Evolutionary conservation across 2,329 filamentous ascomycete species (phyloP).

Genomic region (Ophiostoma montium): DNA sequence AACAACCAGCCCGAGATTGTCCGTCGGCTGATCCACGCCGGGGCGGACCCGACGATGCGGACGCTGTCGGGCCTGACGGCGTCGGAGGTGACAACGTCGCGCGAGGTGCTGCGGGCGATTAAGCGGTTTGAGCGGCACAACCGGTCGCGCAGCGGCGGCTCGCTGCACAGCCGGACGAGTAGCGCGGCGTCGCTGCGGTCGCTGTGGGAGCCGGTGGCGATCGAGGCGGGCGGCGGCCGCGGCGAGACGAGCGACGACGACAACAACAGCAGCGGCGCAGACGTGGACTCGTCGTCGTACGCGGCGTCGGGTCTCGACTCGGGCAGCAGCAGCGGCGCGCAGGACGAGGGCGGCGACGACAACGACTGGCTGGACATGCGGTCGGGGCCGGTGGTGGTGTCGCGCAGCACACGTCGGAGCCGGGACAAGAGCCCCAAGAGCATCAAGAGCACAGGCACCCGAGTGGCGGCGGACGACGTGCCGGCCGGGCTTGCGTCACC

Average conservation of each 20-base stretch:
- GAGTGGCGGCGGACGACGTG: too few relatives aligned
- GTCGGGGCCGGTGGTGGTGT: slow-evolving; percentile 9
- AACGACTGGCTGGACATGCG: slow-evolving; percentile 26
- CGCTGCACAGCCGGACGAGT: slow-evolving; percentile 45
- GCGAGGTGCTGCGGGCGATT: slow-evolving; percentile 49
- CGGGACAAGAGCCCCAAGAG: slow-evolving; percentile 12
- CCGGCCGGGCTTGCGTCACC: slow-evolving; percentile 35
- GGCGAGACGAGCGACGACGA: background rate
- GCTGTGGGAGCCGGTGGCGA: slow-evolving; percentile 40
- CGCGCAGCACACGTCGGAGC: slow-evolving; percentile 11
- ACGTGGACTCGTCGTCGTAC: slow-evolving; percentile 12
- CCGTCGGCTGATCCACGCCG: slow-evolving; percentile 55
- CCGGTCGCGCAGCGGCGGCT: slow-evolving; percentile 51
- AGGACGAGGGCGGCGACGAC: slow-evolving; percentile 24
- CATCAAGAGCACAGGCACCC: too few relatives aligned
- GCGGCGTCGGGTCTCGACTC: slow-evolving; percentile 7
- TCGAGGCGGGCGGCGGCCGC: too few relatives aligned
- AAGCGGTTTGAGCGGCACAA: slow-evolving; percentile 46
- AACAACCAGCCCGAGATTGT: slow-evolving; percentile 65
- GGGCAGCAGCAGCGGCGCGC: slow-evolving; percentile 9
- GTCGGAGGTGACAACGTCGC: slow-evolving; percentile 54
- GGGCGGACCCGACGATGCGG: slow-evolving; percentile 56
- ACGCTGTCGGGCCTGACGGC: slow-evolving; percentile 58
- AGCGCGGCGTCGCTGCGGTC: slow-evolving; percentile 55
- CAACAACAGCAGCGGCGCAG: slow-evolving; percentile 7